These are phyloP conservation scores for Trichoderma erinaceum DNA, from an alignment of 495 filamentous ascomycete species.

Conservation along the genomic window DNA sequence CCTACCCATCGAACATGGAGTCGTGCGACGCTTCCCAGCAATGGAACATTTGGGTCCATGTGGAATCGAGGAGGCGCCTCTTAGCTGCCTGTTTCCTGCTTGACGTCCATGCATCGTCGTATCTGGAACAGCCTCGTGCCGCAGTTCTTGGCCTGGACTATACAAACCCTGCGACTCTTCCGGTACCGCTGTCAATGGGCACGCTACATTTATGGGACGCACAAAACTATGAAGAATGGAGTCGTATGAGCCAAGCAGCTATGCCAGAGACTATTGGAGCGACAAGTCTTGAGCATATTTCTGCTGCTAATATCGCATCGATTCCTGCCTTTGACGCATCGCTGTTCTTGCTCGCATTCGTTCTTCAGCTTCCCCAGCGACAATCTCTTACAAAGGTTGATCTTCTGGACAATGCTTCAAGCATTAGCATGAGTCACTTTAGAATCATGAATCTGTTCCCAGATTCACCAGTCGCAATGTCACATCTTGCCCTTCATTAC, in stretches of 20 bases:
- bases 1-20: constrained; percentile 20
- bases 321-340: constrained; percentile 30
- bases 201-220: constrained; percentile 33
- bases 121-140: constrained; percentile 40
- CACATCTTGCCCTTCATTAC: constrained; percentile 42
- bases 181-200: constrained; percentile 33
- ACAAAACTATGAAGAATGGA: constrained; percentile 12
- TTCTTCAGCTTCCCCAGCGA: constrained; percentile 33
- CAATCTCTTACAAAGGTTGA: constrained; percentile 28
- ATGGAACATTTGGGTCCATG: constrained; percentile 45
- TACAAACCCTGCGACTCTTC: constrained; percentile 24
- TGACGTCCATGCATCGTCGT: constrained; percentile 45
- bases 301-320: constrained; percentile 25
- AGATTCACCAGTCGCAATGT: constrained; percentile 35
- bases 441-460: constrained; percentile 35
- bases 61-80: constrained; percentile 44
- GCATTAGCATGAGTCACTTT: constrained; percentile 22
- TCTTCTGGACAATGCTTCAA: constrained; percentile 23
- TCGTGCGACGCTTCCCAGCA: constrained; percentile 19
- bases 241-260: neutral
- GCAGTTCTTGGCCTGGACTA: constrained; percentile 26
- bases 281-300: constrained; percentile 26
- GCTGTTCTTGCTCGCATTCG: constrained; percentile 32
- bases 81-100: constrained; percentile 44
- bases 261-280: constrained; percentile 7